Percentiles rank a stretch among this genome's conserved stretches.
These are phyloP conservation scores for Podaxis pistillaris DNA, from an alignment of 768 basidiomycete genomes.

Conservation along the genomic window DNA sequence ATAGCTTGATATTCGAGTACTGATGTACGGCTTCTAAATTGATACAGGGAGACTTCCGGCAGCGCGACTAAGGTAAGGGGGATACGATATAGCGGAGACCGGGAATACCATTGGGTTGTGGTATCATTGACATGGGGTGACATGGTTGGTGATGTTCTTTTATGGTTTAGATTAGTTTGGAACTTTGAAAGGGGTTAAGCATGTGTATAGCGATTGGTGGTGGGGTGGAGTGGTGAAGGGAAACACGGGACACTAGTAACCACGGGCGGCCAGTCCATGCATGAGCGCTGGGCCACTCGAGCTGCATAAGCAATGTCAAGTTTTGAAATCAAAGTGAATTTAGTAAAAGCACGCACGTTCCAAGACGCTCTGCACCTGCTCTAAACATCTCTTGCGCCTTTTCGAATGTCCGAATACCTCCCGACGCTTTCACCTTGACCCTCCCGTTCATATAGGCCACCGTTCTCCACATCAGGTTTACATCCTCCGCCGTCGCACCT, in stretches of 20 bases:
- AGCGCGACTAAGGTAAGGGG: neutral
- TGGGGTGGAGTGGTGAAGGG: neutral
- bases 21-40: neutral
- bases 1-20: neutral
- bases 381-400: conserved; percentile 44
- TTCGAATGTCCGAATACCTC: conserved; percentile 47
- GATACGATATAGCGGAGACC: neutral
- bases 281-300: conserved; percentile 13
- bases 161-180: neutral
- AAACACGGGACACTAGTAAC: neutral
- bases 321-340: neutral
- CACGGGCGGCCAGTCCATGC: conserved; percentile 6
- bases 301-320: neutral
- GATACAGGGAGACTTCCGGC: neutral
- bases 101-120: neutral
- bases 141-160: neutral
- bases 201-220: neutral
- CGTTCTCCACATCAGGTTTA: conserved; percentile 39
- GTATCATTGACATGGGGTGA: neutral
- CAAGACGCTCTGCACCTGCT: conserved; percentile 52
- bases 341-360: conserved; percentile 39
- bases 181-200: neutral
- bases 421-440: conserved; percentile 52
- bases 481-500: conserved; percentile 44
- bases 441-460: conserved; percentile 34